These are phyloP conservation scores for Narthecium ossifragum DNA, from an alignment of 106 monocot genomes.

Conservation along the genomic window DNA sequence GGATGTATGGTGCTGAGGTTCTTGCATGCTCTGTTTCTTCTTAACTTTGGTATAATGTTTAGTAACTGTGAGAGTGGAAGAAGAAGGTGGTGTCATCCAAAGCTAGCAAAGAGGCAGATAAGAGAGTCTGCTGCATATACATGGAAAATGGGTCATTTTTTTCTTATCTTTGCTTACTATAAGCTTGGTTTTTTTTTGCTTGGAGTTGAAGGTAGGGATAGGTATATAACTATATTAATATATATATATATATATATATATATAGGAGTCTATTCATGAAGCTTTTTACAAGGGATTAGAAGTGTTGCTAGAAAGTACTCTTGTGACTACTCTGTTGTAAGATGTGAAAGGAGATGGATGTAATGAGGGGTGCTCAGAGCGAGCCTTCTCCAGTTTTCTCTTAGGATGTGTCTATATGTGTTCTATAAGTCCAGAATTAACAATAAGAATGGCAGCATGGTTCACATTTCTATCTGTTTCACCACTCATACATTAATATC, in stretches of 20 bases:
- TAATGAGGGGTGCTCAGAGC: background rate
- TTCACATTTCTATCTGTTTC: too few species aligned
- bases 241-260: background rate
- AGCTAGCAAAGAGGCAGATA: background rate
- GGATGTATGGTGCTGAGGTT: background rate
- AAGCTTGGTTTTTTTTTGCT: background rate
- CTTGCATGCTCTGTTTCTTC: too few species aligned
- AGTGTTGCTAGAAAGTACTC: too few species aligned
- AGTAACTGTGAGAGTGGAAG: background rate
- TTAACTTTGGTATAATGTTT: background rate
- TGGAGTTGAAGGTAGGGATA: background rate
- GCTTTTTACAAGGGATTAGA: background rate
- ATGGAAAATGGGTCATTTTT: background rate
- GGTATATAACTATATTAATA: background rate
- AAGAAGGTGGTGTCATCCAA: background rate
- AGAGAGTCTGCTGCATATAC: background rate
- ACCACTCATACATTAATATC: too few species aligned
- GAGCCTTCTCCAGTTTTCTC: background rate
- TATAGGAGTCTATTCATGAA: background rate
- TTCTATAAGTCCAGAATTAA: slow-evolving; percentile 1
- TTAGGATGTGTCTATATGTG: background rate
- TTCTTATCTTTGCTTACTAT: background rate
- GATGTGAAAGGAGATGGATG: background rate
- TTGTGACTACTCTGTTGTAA: background rate
- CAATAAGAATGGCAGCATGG: background rate